A percentile compares a stretch with the other conserved stretches of the same genome.
phyloP scores from a whole-genome alignment of 2,329 filamentous ascomycete species.

The Phialemoniopsis sp. region DNA sequence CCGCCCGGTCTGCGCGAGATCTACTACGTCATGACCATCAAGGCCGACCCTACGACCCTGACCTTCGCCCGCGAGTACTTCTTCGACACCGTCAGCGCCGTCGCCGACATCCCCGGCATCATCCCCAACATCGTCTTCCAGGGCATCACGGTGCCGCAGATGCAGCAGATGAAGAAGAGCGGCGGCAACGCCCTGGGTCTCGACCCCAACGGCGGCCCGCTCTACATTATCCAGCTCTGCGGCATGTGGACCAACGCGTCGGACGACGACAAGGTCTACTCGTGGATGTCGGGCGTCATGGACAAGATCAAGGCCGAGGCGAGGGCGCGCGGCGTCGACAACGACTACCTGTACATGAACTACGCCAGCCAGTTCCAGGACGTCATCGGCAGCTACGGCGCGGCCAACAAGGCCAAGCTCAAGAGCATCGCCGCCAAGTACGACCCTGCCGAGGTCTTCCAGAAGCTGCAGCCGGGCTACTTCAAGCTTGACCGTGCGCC shows the following conservation, averaged over 20 bases:
- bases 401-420: conserved; percentile 25
- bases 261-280: conserved; percentile 23
- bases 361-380: conserved; percentile 34
- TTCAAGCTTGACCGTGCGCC: too few relatives aligned
- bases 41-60: too few relatives aligned
- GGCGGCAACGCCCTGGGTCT: conserved; percentile 38
- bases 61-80: too few relatives aligned
- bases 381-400: conserved; percentile 30
- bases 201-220: conserved; percentile 23
- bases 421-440: conserved; percentile 21
- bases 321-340: conserved; percentile 17
- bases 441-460: conserved; percentile 26
- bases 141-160: conserved; percentile 28
- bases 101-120: conserved; percentile 6
- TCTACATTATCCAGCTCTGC: conserved; percentile 24
- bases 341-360: conserved; percentile 35
- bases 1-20: too few relatives aligned
- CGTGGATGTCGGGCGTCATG: conserved; percentile 12
- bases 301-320: conserved; percentile 18
- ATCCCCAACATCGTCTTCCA: conserved; percentile 26
- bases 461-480: conserved; percentile 22
- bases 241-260: conserved; percentile 15
- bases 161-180: conserved; percentile 22
- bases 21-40: too few relatives aligned
- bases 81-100: too few relatives aligned